Evolutionary conservation across 75 land plant species (phyloP), one percentile per base, ranked within the genome.

Genomic region (Picea glauca): DNA sequence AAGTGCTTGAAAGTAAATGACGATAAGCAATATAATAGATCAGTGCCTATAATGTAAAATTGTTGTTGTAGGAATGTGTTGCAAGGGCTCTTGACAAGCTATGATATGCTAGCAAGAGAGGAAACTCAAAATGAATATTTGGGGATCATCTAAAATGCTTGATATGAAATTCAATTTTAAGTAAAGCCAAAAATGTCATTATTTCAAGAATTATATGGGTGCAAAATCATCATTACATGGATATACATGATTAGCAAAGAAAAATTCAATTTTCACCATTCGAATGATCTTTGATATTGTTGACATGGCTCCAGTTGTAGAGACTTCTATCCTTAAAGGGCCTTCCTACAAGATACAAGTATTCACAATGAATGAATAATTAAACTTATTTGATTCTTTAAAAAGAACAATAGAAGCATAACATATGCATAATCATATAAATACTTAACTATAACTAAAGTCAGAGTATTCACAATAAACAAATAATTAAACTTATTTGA

Each of bases 311-410:
- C 99, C 99, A 4, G 89, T 93, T 7, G 92, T 78, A 64, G 88
- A 72, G 15, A 91, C 98, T 86, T 91, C 87, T 73, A 97, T 88
- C 78, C 85, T 89, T 77, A 97, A 72, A 61, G 99, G 99, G 23
- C 99, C 99, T 80, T 93, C 99, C 98, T 93, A 76, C 40, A 81
- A 80, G 21, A 73, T 63, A n/a, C 3, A 26, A 18, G 32, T 38
- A 31, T 17, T 18, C 38, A 62, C 31, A 26, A 75, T 35, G 43
- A 70, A 70, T 54, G 43, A 70, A 70, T 38, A 43, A 3, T 70
- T n/a, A 43, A 18, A 20, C 40, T 8, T 11, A n/a, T 43, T 70
- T 7, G 11, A 66, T 32, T 18, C 11, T 33, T 20, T 5, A 66
- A 50, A 50, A 50, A 50, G 12, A 9, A 50, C 9, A 50, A 50